Evolutionary conservation across 768 basidiomycete genomes (phyloP).

Genomic region (Cystobasidium ongulense): DNA sequence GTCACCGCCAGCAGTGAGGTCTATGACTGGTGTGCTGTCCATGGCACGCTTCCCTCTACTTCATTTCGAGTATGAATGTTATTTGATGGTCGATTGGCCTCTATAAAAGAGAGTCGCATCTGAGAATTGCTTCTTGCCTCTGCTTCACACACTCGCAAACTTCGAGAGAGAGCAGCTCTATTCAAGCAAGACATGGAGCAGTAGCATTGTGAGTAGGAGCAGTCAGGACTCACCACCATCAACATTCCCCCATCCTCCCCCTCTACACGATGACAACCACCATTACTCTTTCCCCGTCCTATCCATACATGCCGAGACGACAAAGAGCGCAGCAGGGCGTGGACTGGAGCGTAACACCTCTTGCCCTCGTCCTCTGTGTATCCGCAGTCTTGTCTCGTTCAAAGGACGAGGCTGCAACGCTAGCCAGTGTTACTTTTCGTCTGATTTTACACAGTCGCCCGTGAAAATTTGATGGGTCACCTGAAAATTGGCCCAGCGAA

Average conservation of each 20-base stretch:
- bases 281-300: slow-evolving; percentile 33
- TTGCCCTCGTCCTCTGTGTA: background rate
- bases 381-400: slow-evolving; percentile 8
- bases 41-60: background rate
- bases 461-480: background rate
- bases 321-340: slow-evolving; percentile 13
- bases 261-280: slow-evolving; percentile 30
- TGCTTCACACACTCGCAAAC: slow-evolving; percentile 10
- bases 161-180: background rate
- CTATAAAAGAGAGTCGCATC: background rate
- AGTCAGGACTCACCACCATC: background rate
- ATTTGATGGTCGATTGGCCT: background rate
- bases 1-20: background rate
- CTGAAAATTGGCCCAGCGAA: background rate
- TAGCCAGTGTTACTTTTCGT: slow-evolving; percentile 32
- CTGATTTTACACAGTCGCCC: slow-evolving; percentile 4
- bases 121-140: background rate
- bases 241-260: background rate
- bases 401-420: slow-evolving; percentile 16
- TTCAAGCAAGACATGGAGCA: background rate
- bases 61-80: background rate
- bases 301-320: slow-evolving; percentile 33
- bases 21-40: background rate
- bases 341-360: background rate
- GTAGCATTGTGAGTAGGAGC: background rate